phyloP scores from a whole-genome alignment of 2,329 filamentous ascomycete genomes.

The Ceratocystis destructans region DNA sequence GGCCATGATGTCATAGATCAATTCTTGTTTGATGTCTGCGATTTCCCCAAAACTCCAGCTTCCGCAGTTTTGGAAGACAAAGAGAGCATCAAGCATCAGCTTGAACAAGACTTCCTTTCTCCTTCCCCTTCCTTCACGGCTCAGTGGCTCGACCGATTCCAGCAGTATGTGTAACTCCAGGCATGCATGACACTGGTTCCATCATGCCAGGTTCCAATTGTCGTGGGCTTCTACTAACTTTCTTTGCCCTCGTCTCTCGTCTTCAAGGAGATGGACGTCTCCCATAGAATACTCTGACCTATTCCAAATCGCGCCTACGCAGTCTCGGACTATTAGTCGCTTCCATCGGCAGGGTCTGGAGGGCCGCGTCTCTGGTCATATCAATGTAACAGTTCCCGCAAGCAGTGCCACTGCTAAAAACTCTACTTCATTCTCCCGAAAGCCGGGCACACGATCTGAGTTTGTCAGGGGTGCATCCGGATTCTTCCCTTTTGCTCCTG shows the following conservation, averaged over 20 bases:
- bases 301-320: slow-evolving; percentile 76
- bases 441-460: slow-evolving; percentile 73
- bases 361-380: slow-evolving; percentile 83
- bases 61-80: slow-evolving; percentile 24
- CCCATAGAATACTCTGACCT: slow-evolving; percentile 69
- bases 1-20: slow-evolving; percentile 14
- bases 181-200: too few relatives aligned
- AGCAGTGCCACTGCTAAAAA: slow-evolving; percentile 88
- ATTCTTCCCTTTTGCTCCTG: slow-evolving; percentile 87
- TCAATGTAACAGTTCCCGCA: slow-evolving; percentile 82
- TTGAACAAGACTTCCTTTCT: slow-evolving; percentile 65
- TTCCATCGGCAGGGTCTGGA: slow-evolving; percentile 86
- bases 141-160: slow-evolving; percentile 77
- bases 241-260: background rate
- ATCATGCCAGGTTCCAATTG: background rate
- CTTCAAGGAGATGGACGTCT: slow-evolving; percentile 55
- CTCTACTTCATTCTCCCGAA: slow-evolving; percentile 75
- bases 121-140: slow-evolving; percentile 68
- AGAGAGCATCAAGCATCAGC: slow-evolving; percentile 50
- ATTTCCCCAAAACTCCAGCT: background rate
- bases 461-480: slow-evolving; percentile 87
- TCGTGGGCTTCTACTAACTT: background rate
- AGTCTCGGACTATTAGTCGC: slow-evolving; percentile 85
- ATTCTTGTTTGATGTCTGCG: slow-evolving; percentile 8
- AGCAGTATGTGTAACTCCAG: slow-evolving; percentile 43